Percentiles rank a stretch among this genome's conserved stretches.
Conservation (phyloP, 192 early-diverging fungal genomes). For the Backusella liffmaniae region DNA sequence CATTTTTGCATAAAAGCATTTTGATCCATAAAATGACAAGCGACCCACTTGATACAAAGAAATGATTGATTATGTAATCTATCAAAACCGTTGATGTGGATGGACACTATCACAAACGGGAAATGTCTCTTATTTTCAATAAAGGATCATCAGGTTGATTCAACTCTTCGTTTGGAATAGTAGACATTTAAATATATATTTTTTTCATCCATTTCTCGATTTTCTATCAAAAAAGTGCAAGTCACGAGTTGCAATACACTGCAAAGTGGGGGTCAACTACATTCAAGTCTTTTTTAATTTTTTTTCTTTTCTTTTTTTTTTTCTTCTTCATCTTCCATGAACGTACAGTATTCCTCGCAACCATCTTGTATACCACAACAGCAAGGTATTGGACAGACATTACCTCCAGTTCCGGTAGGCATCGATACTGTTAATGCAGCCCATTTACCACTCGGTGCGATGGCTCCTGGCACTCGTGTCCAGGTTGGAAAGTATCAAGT, state of each 20-base stretch:
- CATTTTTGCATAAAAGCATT: too few relatives aligned
- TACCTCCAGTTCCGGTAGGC: conserved; percentile 33
- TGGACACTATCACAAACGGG: too few relatives aligned
- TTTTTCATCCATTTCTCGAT: background rate
- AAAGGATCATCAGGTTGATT: too few relatives aligned
- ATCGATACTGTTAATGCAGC: conserved; percentile 24
- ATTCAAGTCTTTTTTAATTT: background rate
- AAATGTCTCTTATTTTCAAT: too few relatives aligned
- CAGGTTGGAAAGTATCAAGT: conserved; percentile 56
- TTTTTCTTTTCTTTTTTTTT: background rate
- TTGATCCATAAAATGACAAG: too few relatives aligned
- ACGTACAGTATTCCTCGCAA: conserved; percentile 10
- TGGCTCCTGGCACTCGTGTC: conserved; percentile 61
- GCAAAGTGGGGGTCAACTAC: background rate
- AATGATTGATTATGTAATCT: too few relatives aligned
- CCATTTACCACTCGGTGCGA: conserved; percentile 52
- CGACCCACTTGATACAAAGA: too few relatives aligned
- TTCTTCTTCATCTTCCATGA: background rate
- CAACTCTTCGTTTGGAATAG: too few relatives aligned
- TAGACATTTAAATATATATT: too few relatives aligned
- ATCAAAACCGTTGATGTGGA: too few relatives aligned
- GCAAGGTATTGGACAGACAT: conserved; percentile 34
- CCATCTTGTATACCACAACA: conserved; percentile 37
- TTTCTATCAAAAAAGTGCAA: background rate
- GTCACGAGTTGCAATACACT: background rate